Evolutionary conservation across 1,284 basidiomycete species (phyloP).

Genomic region (Thecaphora thlaspeos): DNA sequence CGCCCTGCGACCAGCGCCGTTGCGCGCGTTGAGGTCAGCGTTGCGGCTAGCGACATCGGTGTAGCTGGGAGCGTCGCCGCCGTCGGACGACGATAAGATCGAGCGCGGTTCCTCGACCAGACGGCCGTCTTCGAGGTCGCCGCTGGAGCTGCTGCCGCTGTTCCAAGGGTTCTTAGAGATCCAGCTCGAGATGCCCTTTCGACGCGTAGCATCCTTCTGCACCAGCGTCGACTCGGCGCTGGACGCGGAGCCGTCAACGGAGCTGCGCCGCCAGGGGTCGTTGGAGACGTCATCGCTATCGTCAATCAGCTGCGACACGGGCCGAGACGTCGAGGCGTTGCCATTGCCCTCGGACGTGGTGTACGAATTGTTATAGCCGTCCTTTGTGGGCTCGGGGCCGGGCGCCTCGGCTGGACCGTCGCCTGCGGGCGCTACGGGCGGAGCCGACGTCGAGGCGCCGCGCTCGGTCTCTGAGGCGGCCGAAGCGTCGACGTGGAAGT

Average conservation of each 20-base stretch:
- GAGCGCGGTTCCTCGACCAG: constrained; percentile 18
- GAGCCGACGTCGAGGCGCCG: constrained; percentile 13
- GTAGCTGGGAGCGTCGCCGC: background rate
- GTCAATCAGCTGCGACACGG: background rate
- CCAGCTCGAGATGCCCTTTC: constrained; percentile 30
- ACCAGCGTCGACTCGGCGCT: constrained; percentile 25
- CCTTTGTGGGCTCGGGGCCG: background rate
- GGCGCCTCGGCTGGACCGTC: constrained; percentile 11
- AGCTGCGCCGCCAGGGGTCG: constrained; percentile 29
- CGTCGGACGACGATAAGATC: background rate
- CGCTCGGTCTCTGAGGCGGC: constrained; percentile 12
- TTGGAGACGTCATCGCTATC: constrained; percentile 4
- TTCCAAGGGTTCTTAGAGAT: constrained; percentile 43
- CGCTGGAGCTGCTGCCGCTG: constrained; percentile 8
- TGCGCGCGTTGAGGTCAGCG: constrained; percentile 29
- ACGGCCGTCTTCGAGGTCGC: constrained; percentile 22
- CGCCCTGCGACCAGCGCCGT: constrained; percentile 14
- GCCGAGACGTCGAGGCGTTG: background rate
- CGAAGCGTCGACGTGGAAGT: constrained; percentile 64
- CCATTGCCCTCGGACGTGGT: too few relatives aligned
- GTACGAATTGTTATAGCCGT: background rate
- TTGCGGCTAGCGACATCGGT: constrained; percentile 22
- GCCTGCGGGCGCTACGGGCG: constrained; percentile 24
- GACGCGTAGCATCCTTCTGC: constrained; percentile 12
- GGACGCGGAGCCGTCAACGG: constrained; percentile 16